Percentiles rank a stretch among this genome's conserved stretches.
phyloP scores from a whole-genome alignment of 2,329 filamentous ascomycete species.

The Colletotrichum sp. region DNA sequence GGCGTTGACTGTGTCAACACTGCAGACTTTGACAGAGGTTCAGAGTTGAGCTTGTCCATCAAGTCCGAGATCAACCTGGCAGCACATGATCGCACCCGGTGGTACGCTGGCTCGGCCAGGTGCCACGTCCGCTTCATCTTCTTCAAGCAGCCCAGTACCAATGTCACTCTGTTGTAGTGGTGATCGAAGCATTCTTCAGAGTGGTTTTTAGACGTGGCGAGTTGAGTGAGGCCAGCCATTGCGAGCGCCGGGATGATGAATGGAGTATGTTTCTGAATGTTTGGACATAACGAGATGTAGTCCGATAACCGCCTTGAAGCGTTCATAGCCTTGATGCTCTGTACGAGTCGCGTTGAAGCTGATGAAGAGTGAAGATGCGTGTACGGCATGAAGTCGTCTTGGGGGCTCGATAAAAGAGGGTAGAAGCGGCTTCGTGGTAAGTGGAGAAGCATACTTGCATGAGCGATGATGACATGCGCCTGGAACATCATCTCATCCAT shows the following conservation, averaged over 20 bases:
- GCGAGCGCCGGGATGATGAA: background rate
- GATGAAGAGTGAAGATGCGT: background rate
- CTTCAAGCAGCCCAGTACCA: background rate
- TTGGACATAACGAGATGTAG: background rate
- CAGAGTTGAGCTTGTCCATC: background rate
- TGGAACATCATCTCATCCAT: background rate
- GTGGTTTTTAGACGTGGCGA: background rate
- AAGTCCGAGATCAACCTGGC: background rate
- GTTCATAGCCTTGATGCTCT: background rate
- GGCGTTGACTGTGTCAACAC: background rate
- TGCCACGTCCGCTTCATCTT: background rate
- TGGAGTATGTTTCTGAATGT: background rate
- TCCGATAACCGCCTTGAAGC: background rate
- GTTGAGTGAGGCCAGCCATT: background rate
- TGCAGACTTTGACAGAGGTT: background rate
- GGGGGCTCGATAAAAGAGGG: background rate
- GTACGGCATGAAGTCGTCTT: background rate
- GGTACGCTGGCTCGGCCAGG: background rate
- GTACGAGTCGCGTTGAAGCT: background rate
- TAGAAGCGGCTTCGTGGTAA: background rate
- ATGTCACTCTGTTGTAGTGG: background rate
- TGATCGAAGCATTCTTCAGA: background rate
- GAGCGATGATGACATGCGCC: background rate
- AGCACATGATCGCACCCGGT: background rate
- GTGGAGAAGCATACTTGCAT: background rate